A percentile compares a stretch with the other conserved stretches of the same genome.
Conservation (phyloP, 805 yeast species). For the Monosporozyma aerobia region DNA sequence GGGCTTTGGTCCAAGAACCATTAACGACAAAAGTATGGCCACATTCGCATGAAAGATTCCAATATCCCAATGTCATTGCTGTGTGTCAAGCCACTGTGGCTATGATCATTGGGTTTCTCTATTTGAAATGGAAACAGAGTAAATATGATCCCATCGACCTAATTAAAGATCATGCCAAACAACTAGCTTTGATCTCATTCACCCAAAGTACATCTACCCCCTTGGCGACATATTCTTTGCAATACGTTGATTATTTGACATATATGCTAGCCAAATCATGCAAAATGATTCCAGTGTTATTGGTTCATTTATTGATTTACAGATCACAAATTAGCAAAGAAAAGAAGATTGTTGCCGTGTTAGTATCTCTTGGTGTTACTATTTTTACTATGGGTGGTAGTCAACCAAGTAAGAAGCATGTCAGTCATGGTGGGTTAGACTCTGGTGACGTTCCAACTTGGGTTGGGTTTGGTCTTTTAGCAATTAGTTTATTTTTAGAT, state of each 20-base stretch:
- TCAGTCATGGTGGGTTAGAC: neutral
- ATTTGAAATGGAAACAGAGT: slow-evolving; percentile 35
- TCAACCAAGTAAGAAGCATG: slow-evolving; percentile 14
- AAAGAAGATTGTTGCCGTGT: slow-evolving; percentile 67
- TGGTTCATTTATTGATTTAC: slow-evolving; percentile 66
- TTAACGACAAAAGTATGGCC: slow-evolving; percentile 72
- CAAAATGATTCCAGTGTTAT: slow-evolving; percentile 88
- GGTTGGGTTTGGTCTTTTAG: slow-evolving; percentile 51
- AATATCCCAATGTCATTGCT: slow-evolving; percentile 73
- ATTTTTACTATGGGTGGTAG: slow-evolving; percentile 55
- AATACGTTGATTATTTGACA: slow-evolving; percentile 79
- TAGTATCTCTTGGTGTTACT: slow-evolving; percentile 79
- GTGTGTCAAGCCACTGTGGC: slow-evolving; percentile 69
- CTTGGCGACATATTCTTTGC: slow-evolving; percentile 65
- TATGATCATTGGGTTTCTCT: slow-evolving; percentile 52
- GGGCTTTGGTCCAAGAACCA: slow-evolving; percentile 91
- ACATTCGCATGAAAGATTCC: slow-evolving; percentile 43
- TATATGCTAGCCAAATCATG: slow-evolving; percentile 85
- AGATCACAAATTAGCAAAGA: slow-evolving; percentile 60
- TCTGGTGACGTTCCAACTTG: neutral
- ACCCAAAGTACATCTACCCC: slow-evolving; percentile 81
- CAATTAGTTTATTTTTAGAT: slow-evolving; percentile 64
- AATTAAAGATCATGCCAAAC: slow-evolving; percentile 27
- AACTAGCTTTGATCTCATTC: slow-evolving; percentile 47
- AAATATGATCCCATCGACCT: slow-evolving; percentile 29